Base-by-base conservation (phyloP, 1,284 basidiomycete genomes). In the Malassezia caprae region DNA sequence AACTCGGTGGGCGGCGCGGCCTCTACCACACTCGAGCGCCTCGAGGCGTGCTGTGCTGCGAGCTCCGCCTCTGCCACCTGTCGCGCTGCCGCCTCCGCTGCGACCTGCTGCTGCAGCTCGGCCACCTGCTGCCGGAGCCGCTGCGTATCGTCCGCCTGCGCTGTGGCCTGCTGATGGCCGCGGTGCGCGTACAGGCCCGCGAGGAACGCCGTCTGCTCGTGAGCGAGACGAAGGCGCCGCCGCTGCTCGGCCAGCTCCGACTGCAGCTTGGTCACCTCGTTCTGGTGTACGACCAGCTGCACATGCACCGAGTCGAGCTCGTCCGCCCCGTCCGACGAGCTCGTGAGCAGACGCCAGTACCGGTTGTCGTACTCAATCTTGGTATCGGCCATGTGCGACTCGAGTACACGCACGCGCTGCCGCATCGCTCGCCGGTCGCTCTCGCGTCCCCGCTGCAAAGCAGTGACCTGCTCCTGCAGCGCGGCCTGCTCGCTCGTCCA, bases 391-490 rank as follows among this genome's bases (percentile, higher is more conserved):
- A 57, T 57, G 24, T 57, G 55, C 27, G 55, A 44, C 27, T 57
- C 55, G n/a, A 57, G 41, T 24, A 39, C 55, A 27, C 55, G 55
- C 15, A 57, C 55, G 5, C 49, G 49, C 45, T 52, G 55, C 35
- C 55, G 55, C 55, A 57, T 57, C 13, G 49, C 50, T 8, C 43
- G 31, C 4, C 55, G 43, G 27, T 57, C 55, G 32, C 30, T 28
- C 8, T 57, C 50, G 32, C 50, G 55, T 10, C 49, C 55, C 8
- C 19, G 43, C 21, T 43, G 49, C 21, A 57, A 26, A 24, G 34
- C 37, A 15, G 31, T 17, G 7, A 57, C 23, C 17, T 57, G 37
- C 23, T 27, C 28, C 28, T 40, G 39, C n/a, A 51, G 45, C 15
- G 39, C 27, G 2, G 19, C 15, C n/a, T 52, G 45, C 21, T 53